Evolutionary conservation across 345 rosid species (phyloP).

Genomic region (Citrus hindsii): DNA sequence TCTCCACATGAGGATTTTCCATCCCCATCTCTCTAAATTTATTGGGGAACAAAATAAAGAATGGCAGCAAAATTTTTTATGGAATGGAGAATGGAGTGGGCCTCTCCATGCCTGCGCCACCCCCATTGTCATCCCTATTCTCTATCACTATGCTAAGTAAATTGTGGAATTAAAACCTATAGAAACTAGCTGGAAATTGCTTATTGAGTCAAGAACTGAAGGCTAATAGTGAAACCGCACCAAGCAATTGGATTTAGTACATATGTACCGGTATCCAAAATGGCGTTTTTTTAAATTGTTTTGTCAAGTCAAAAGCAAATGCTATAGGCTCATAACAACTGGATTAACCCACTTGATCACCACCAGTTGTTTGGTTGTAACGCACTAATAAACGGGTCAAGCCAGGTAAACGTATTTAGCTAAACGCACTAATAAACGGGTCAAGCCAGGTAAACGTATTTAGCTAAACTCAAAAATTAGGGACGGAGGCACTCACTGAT

Average conservation of each 20-base stretch:
- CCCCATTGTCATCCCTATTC: too few relatives aligned
- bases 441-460: too few relatives aligned
- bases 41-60: too few relatives aligned
- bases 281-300: background rate
- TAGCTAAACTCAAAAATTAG: slow-evolving; percentile 9
- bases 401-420: too few relatives aligned
- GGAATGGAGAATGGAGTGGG: too few relatives aligned
- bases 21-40: too few relatives aligned
- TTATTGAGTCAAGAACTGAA: background rate
- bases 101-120: too few relatives aligned
- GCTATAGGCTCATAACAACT: slow-evolving; percentile 11
- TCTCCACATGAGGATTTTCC: fast-evolving
- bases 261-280: background rate
- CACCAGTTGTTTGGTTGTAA: slow-evolving; percentile 16
- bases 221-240: slow-evolving; percentile 14
- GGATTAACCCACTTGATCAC: slow-evolving; percentile 9
- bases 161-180: background rate
- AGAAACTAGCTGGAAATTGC: background rate
- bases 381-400: slow-evolving; percentile 8
- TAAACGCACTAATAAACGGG: slow-evolving; percentile 7
- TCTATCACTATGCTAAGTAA: background rate
- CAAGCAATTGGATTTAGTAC: background rate
- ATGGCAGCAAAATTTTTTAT: too few relatives aligned
- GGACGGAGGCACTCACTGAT: slow-evolving; percentile 21
- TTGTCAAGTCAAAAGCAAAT: background rate